Evolutionary conservation across 179 eudicot species (phyloP).

Genomic region (Sideroxylon spinosum): DNA sequence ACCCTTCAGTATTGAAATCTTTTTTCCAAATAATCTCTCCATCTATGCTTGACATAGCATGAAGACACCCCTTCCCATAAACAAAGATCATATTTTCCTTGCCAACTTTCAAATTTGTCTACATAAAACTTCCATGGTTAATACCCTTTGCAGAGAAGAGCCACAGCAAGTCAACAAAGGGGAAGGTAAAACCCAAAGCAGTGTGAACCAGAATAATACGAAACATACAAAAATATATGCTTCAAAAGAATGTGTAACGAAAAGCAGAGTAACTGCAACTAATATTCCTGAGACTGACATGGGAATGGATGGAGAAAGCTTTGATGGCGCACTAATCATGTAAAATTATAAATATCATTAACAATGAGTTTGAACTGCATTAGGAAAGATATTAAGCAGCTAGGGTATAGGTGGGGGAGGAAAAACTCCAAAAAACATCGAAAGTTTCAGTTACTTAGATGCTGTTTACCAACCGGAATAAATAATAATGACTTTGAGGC

Average conservation of each 20-base stretch:
- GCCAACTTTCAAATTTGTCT: constrained; percentile 67
- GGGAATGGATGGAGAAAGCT: too few species aligned
- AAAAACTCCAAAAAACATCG: too few species aligned
- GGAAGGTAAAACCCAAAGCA: too few species aligned
- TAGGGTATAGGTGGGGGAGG: not conserved
- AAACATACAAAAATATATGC: too few species aligned
- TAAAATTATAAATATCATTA: not conserved
- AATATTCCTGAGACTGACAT: too few species aligned
- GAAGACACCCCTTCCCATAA: constrained; percentile 67
- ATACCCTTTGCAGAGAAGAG: not conserved
- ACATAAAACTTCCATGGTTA: constrained; percentile 20
- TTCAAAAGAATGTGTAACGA: too few species aligned
- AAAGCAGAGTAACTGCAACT: too few species aligned
- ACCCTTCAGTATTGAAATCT: constrained; percentile 74
- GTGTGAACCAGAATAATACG: too few species aligned
- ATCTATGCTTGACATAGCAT: constrained; percentile 91
- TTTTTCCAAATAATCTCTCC: constrained; percentile 75
- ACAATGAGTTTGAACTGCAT: not conserved
- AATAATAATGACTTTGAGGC: constrained; percentile 63
- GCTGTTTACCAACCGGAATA: constrained; percentile 59
- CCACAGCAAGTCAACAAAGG: too few species aligned
- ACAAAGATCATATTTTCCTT: constrained; percentile 63
- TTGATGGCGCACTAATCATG: too few species aligned
- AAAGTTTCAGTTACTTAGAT: not conserved
- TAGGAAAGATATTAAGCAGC: not conserved